Conservation (phyloP, 805 yeast species). For the Candida ovalis region DNA sequence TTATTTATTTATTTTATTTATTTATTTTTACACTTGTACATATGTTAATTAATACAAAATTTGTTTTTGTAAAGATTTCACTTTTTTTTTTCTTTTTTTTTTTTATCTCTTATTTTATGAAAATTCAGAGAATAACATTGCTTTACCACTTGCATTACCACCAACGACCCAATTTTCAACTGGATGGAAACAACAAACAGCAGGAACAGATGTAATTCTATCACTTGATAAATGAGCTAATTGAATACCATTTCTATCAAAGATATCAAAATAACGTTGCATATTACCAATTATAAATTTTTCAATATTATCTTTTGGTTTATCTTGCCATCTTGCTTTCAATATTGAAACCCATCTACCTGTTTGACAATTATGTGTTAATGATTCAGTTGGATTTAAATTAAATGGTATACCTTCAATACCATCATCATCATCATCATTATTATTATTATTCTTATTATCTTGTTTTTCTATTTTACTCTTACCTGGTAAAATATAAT, state of each 20-base stretch:
- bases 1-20: background rate
- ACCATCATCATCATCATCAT: conserved; percentile 11
- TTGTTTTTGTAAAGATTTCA: too few species aligned
- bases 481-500: conserved; percentile 1
- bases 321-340: conserved; percentile 80
- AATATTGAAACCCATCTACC: conserved; percentile 96
- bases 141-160: conserved; percentile 92
- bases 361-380: conserved; percentile 91
- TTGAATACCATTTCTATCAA: conserved; percentile 70
- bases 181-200: conserved; percentile 81
- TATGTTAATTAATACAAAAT: too few species aligned
- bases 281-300: conserved; percentile 91
- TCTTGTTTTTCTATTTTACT: too few species aligned
- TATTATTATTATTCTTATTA: too few species aligned
- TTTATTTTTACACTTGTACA: too few species aligned
- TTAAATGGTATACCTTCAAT: conserved; percentile 33
- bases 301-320: conserved; percentile 66
- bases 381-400: conserved; percentile 55
- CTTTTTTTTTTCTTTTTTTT: too few species aligned
- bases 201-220: conserved; percentile 85
- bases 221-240: conserved; percentile 64
- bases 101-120: background rate
- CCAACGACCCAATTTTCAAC: conserved; percentile 88
- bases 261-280: conserved; percentile 84
- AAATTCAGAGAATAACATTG: conserved; percentile 46